A percentile compares a stretch with the other conserved stretches of the same genome.
Conservation (phyloP, 2,329 filamentous ascomycete genomes). For the Calonectria honghensis region DNA sequence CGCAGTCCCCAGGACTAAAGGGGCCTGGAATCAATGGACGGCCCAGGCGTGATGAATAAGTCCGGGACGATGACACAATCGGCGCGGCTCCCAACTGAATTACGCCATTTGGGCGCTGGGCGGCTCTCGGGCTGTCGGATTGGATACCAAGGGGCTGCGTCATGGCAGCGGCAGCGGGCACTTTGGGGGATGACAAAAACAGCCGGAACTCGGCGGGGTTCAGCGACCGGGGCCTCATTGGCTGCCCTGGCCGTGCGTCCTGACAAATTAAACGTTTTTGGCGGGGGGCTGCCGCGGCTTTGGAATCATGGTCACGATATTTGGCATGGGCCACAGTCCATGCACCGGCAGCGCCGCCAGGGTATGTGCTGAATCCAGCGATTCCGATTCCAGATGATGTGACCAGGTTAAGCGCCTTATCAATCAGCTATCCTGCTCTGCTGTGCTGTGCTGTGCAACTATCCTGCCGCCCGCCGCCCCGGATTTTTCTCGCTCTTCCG, state of each 20-base stretch:
- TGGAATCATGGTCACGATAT: slow-evolving; percentile 33
- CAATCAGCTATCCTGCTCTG: background rate
- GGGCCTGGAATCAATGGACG: background rate
- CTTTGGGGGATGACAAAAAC: slow-evolving; percentile 10
- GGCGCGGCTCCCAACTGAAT: slow-evolving; percentile 4
- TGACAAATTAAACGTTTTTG: slow-evolving; percentile 6
- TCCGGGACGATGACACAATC: slow-evolving; percentile 52
- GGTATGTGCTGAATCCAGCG: background rate
- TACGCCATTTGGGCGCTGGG: background rate
- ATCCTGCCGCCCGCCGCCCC: no score
- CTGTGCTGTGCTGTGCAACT: background rate
- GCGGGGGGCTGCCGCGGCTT: slow-evolving; percentile 22
- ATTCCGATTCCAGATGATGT: slow-evolving; percentile 4
- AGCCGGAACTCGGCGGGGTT: slow-evolving; percentile 14
- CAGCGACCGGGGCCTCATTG: background rate
- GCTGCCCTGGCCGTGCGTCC: background rate
- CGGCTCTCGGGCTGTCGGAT: slow-evolving; percentile 36
- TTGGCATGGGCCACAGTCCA: slow-evolving; percentile 9
- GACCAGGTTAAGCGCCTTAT: background rate
- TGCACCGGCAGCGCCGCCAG: background rate
- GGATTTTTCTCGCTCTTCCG: background rate
- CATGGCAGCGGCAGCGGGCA: background rate
- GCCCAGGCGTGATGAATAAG: slow-evolving; percentile 48
- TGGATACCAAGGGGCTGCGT: background rate
- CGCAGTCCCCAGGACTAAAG: background rate